Evolutionary conservation across 192 early-diverging fungal genomes (phyloP).

Genomic region (Paraglomus brasilianum): DNA sequence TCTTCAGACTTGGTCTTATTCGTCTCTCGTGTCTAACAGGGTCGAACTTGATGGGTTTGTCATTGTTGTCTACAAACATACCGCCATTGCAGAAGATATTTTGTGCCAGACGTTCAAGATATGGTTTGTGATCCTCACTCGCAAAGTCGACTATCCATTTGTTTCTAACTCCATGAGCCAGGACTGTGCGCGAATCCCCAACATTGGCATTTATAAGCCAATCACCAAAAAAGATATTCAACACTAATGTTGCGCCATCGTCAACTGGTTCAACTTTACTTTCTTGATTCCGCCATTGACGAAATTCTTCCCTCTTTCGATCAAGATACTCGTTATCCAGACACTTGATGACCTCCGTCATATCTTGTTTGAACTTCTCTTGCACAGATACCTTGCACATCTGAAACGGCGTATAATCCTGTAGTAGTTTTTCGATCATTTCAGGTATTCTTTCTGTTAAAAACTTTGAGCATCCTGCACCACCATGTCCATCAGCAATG

Average conservation of each 20-base stretch:
- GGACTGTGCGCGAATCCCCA: slow-evolving; percentile 55
- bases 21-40: slow-evolving; percentile 47
- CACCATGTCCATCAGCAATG: slow-evolving; percentile 60
- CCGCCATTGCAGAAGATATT: slow-evolving; percentile 58
- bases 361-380: slow-evolving; percentile 41
- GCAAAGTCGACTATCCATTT: slow-evolving; percentile 53
- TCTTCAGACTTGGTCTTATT: slow-evolving; percentile 50
- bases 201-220: slow-evolving; percentile 59
- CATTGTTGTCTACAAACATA: slow-evolving; percentile 57
- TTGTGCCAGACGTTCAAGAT: slow-evolving; percentile 53
- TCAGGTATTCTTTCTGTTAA: slow-evolving; percentile 48
- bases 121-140: slow-evolving; percentile 60
- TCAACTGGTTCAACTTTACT: slow-evolving; percentile 39
- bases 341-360: slow-evolving; percentile 43
- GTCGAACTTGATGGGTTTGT: slow-evolving; percentile 57
- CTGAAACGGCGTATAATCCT: slow-evolving; percentile 38
- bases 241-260: slow-evolving; percentile 56
- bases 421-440: slow-evolving; percentile 48
- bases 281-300: slow-evolving; percentile 28
- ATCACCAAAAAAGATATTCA: slow-evolving; percentile 55
- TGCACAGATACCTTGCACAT: slow-evolving; percentile 40
- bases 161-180: slow-evolving; percentile 41
- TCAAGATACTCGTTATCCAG: slow-evolving; percentile 54
- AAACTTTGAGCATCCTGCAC: slow-evolving; percentile 52
- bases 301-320: slow-evolving; percentile 50